These are phyloP conservation scores for Schizochytrium sp. DNA, from an alignment of 108 stramenopile species.

Conservation along the genomic window DNA sequence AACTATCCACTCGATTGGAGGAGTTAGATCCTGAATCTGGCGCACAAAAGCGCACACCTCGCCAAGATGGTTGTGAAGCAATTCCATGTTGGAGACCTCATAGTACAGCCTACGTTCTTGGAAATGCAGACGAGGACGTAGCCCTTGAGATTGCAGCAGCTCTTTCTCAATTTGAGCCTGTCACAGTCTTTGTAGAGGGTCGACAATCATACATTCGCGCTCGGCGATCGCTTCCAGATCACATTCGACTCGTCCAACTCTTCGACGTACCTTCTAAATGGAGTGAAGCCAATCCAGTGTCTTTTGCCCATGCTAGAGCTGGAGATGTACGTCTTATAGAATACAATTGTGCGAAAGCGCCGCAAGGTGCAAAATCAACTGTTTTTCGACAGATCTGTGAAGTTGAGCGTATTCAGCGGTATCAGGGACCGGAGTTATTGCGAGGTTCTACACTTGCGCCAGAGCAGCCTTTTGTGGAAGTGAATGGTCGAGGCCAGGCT, in stretches of 20 bases:
- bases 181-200: not conserved
- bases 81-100: slow-evolving; percentile 32
- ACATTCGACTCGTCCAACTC: slow-evolving; percentile 27
- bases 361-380: not conserved
- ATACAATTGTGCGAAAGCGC: slow-evolving; percentile 10
- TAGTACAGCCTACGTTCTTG: slow-evolving; percentile 26
- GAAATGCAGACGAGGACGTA: not conserved
- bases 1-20: not conserved
- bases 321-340: slow-evolving; percentile 18
- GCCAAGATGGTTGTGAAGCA: slow-evolving; percentile 6
- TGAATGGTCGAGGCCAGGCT: not conserved
- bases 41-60: not conserved
- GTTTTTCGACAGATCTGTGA: not conserved
- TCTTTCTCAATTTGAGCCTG: slow-evolving; percentile 53
- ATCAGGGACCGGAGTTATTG: not conserved
- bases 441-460: not conserved
- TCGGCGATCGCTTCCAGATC: not conserved
- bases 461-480: slow-evolving; percentile 3
- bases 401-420: not conserved
- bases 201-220: not conserved
- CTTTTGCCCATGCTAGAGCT: slow-evolving; percentile 1
- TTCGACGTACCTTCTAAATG: not conserved
- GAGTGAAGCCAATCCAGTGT: not conserved
- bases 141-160: slow-evolving; percentile 54
- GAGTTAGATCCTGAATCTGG: not conserved